Evolutionary conservation across 169 alveolate species (phyloP).

Genomic region (Amoebophrya sp.): DNA sequence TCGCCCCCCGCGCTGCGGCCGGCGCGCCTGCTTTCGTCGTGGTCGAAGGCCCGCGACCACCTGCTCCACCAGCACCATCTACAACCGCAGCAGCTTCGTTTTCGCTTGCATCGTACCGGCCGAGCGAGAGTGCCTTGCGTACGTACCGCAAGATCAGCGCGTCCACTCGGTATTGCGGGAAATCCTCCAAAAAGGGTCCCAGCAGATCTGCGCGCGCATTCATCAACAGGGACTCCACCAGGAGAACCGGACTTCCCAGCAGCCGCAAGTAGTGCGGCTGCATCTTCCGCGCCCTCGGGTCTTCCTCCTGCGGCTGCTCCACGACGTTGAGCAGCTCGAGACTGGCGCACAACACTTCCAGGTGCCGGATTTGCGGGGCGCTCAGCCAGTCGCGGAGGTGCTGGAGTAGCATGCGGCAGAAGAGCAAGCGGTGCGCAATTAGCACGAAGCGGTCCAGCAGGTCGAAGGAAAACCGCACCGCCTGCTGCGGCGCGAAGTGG

Average conservation of each 20-base stretch:
- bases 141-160: conserved; percentile 17
- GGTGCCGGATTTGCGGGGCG: neutral
- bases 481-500: conserved; percentile 1
- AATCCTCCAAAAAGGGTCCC: conserved; percentile 10
- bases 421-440: conserved; percentile 15
- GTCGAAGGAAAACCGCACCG: neutral
- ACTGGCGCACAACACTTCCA: conserved; percentile 13
- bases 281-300: neutral
- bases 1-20: neutral
- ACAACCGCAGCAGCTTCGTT: neutral
- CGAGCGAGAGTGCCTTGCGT: conserved; percentile 23
- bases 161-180: conserved; percentile 23
- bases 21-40: neutral
- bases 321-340: conserved; percentile 23
- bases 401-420: conserved; percentile 18
- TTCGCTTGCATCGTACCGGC: neutral
- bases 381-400: neutral
- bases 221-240: conserved; percentile 26
- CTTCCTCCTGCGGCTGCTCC: neutral
- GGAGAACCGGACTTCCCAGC: conserved; percentile 23
- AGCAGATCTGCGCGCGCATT: conserved; percentile 23
- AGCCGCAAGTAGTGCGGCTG: conserved; percentile 21
- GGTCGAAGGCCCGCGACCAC: neutral
- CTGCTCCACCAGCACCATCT: neutral
- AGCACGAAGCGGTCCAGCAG: neutral